These are phyloP conservation scores for Allantophomopsis cytisporea DNA, from an alignment of 2,329 filamentous ascomycete species.

Conservation along the genomic window DNA sequence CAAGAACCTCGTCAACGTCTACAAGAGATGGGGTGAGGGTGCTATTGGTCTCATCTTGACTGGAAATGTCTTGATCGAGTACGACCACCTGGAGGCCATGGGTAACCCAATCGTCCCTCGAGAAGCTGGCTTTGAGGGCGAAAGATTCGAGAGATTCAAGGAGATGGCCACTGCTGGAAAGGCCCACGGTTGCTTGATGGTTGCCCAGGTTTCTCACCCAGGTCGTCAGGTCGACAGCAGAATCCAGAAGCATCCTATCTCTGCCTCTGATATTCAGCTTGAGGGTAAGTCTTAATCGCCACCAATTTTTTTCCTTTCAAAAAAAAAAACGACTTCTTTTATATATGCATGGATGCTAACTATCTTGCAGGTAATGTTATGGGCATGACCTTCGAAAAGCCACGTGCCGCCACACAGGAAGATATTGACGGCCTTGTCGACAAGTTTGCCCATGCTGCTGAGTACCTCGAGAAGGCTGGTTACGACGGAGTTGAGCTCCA, in stretches of 20 bases:
- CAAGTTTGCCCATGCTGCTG: slow-evolving; percentile 45
- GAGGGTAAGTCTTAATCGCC: slow-evolving; percentile 10
- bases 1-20: slow-evolving; percentile 38
- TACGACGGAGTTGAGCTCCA: slow-evolving; percentile 32
- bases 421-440: slow-evolving; percentile 45
- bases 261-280: slow-evolving; percentile 24
- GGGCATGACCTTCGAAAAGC: slow-evolving; percentile 37
- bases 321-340: not conserved
- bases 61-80: slow-evolving; percentile 52
- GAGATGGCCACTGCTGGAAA: slow-evolving; percentile 39
- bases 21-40: slow-evolving; percentile 47
- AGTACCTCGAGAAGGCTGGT: slow-evolving; percentile 47
- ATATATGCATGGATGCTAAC: not conserved
- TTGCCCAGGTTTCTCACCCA: slow-evolving; percentile 49
- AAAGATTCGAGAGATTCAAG: slow-evolving; percentile 45
- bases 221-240: slow-evolving; percentile 26
- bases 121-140: slow-evolving; percentile 33
- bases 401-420: slow-evolving; percentile 33
- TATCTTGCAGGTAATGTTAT: slow-evolving; percentile 16
- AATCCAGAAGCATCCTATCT: slow-evolving; percentile 23
- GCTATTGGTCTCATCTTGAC: slow-evolving; percentile 41
- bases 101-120: slow-evolving; percentile 46
- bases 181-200: slow-evolving; percentile 39
- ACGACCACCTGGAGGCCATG: slow-evolving; percentile 38
- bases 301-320: not conserved